Base-by-base conservation (phyloP, 2,329 filamentous ascomycete species). In the Fusarium paranaense region DNA sequence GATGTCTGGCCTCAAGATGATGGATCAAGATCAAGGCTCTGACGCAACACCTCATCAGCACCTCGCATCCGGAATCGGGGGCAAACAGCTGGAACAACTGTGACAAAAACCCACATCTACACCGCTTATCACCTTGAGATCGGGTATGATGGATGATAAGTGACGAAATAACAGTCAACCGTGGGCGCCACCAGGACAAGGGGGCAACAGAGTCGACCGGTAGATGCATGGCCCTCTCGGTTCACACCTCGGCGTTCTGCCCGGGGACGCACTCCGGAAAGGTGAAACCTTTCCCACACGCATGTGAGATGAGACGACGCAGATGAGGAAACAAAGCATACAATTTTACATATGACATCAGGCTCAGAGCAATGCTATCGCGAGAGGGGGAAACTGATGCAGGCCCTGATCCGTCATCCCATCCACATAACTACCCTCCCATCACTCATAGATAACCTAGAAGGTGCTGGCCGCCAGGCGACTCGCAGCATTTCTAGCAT, bases 401-500 rank as follows among this genome's bases (percentile, higher is more conserved):
- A 75, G 67, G 58, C 64, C 67, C 58, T 25, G 52, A 62, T 68
- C 69, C 56, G 59, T 70, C 77, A 70, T 66, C 62, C 69, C 77
- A 70, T 66, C 62, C 69, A 67, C 68, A 64, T 65, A 66, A 61
- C 62, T 62, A 57, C 64, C 65, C 40, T 71, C 62, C 62, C 65
- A 71, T 64, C 69, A 71, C 59, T 33, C 40, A 57, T 50, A 50
- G 33, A 54, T 62, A 78, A 85, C 63, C 78, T 72, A 98, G 83
- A 98, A 98, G 20, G 96, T 98, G 86, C 95, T 98, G 76, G 95
- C 94, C 57, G 96, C 97, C 85, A 99, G 86, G 80, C 97, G 90
- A 84, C 94, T 98, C 38, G 97, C 97, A 62, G 97, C 97, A 85
- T 98, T 99, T 83, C 94, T 91, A 47, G 97, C 97, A 88, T 99